These are phyloP conservation scores for Fraxinus angustifolia DNA, from an alignment of 305 asterid genomes.

Conservation along the genomic window DNA sequence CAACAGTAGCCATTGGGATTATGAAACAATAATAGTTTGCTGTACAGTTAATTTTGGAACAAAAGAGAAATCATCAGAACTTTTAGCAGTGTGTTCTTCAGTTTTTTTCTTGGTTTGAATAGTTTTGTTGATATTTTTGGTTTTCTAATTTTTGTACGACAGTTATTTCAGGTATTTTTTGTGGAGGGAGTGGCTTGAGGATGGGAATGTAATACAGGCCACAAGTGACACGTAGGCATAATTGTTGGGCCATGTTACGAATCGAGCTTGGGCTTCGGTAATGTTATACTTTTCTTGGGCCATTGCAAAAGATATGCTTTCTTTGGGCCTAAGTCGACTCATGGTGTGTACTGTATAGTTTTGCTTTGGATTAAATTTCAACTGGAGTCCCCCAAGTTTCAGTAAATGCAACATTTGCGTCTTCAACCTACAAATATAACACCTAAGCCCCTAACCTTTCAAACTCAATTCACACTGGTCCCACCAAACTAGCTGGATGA, in stretches of 20 bases:
- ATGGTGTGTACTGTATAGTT: background rate
- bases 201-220: slow-evolving; percentile 35
- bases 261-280: background rate
- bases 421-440: background rate
- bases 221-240: slow-evolving; percentile 33
- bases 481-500: background rate
- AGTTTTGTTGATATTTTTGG: background rate
- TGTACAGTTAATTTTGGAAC: background rate
- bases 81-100: background rate
- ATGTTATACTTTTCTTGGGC: slow-evolving; percentile 9
- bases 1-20: slow-evolving; percentile 54
- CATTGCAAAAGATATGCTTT: background rate
- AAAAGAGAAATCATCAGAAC: slow-evolving; percentile 29
- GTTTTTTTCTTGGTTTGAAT: background rate
- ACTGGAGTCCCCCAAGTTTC: background rate
- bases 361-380: background rate
- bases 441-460: background rate
- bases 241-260: slow-evolving; percentile 13
- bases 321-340: background rate
- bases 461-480: background rate
- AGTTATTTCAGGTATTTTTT: slow-evolving; percentile 53
- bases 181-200: slow-evolving; percentile 55
- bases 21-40: background rate
- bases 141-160: slow-evolving; percentile 12
- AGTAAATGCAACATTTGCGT: background rate